phyloP scores from a whole-genome alignment of 495 filamentous ascomycete species.

The Penicillium coprophilum region DNA sequence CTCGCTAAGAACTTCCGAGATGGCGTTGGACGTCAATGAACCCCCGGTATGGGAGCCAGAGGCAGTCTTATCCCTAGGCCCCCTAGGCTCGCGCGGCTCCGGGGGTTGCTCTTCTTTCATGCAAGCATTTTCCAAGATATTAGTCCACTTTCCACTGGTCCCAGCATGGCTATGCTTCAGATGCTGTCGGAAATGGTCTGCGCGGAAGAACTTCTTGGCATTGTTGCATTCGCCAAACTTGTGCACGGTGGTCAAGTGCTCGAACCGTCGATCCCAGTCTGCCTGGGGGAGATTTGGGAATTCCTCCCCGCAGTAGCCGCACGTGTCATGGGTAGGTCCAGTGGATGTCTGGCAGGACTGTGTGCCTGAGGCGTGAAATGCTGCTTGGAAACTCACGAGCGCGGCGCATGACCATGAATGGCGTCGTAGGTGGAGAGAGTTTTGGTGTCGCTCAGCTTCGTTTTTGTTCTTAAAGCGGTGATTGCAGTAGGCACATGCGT shows the following conservation, averaged over 20 bases:
- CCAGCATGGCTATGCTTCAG: slow-evolving; percentile 97
- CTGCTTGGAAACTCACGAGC: slow-evolving; percentile 69
- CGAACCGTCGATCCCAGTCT: slow-evolving; percentile 82
- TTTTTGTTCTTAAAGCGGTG: slow-evolving; percentile 99
- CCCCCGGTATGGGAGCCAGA: slow-evolving; percentile 21
- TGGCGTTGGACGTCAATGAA: slow-evolving; percentile 36
- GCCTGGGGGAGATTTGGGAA: slow-evolving; percentile 69
- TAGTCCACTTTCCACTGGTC: slow-evolving; percentile 98
- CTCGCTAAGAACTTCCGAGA: slow-evolving; percentile 37
- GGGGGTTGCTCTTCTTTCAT: slow-evolving; percentile 83
- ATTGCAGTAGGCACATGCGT: slow-evolving; percentile 84
- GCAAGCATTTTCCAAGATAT: slow-evolving; percentile 93
- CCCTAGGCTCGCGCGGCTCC: slow-evolving; percentile 18
- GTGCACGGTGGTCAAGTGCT: slow-evolving; percentile 85
- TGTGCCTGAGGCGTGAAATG: slow-evolving; percentile 74
- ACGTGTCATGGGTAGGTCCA: slow-evolving; percentile 64
- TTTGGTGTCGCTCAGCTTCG: slow-evolving; percentile 96
- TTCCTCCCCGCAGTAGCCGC: slow-evolving; percentile 95
- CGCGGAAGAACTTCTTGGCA: slow-evolving; percentile 95
- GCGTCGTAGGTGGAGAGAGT: slow-evolving; percentile 90
- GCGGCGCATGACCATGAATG: slow-evolving; percentile 98
- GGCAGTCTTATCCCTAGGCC: slow-evolving; percentile 24
- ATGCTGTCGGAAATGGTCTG: slow-evolving; percentile 97
- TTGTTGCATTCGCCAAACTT: slow-evolving; percentile 99
- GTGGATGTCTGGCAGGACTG: slow-evolving; percentile 38